Evolutionary conservation across 345 rosid species (phyloP).

Genomic region (Linum tenue): DNA sequence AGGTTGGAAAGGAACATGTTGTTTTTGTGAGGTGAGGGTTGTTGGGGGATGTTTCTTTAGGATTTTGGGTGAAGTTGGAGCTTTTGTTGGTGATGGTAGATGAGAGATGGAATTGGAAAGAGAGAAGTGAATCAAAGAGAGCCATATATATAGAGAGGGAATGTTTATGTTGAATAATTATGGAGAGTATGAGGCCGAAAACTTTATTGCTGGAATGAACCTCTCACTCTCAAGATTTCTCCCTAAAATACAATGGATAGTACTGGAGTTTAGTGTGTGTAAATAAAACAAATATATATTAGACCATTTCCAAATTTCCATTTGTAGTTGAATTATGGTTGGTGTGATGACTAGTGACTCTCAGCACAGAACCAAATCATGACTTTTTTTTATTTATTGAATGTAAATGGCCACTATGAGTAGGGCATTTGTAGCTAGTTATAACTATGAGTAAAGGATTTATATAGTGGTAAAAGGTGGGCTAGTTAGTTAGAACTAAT

Average conservation of each 20-base stretch:
- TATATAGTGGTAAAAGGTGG: too few relatives aligned
- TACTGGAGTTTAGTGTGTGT: background rate
- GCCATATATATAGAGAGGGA: conserved; percentile 12
- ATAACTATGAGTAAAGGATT: too few relatives aligned
- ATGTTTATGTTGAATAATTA: conserved; percentile 16
- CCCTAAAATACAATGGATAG: conserved; percentile 3
- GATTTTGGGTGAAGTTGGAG: conserved; percentile 23
- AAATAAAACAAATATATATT: too few relatives aligned
- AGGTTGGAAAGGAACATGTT: background rate
- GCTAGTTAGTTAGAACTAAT: too few relatives aligned
- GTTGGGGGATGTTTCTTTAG: conserved; percentile 14
- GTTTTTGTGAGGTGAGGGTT: background rate
- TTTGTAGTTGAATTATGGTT: background rate
- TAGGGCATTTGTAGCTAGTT: too few relatives aligned
- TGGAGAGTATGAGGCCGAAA: conserved; percentile 18
- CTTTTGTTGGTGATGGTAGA: conserved; percentile 13
- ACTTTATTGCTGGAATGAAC: conserved; percentile 3
- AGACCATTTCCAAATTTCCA: background rate
- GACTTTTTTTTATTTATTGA: too few relatives aligned
- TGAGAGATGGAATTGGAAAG: conserved; percentile 1
- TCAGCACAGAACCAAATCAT: too few relatives aligned
- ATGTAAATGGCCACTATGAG: too few relatives aligned
- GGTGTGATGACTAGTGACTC: background rate
- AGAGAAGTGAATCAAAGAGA: conserved; percentile 7
- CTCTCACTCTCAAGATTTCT: conserved; percentile 1